These are phyloP conservation scores for Daldinia bambusicola DNA, from an alignment of 495 filamentous ascomycete species.

Conservation along the genomic window DNA sequence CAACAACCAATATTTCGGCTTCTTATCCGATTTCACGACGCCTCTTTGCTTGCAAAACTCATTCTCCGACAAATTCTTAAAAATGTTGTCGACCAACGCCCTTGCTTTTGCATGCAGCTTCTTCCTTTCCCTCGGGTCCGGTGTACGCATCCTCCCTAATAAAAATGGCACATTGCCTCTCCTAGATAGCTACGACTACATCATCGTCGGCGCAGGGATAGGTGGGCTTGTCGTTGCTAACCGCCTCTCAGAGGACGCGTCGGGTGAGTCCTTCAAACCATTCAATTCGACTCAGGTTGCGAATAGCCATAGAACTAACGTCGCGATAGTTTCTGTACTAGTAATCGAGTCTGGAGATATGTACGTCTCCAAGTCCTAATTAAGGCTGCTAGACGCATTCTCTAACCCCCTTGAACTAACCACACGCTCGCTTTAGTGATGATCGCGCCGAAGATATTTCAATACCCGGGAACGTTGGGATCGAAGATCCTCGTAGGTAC, in stretches of 20 bases:
- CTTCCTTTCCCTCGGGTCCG: constrained; percentile 20
- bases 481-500: constrained; percentile 43
- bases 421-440: constrained; percentile 30
- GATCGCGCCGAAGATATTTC: constrained; percentile 47
- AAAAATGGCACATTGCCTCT: constrained; percentile 30
- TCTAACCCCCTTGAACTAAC: constrained; percentile 19
- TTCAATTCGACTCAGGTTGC: not conserved
- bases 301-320: constrained; percentile 4
- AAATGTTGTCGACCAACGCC: constrained; percentile 6
- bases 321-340: constrained; percentile 51
- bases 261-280: constrained; percentile 29
- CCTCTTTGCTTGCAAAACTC: not conserved
- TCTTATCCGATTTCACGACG: not conserved
- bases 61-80: not conserved
- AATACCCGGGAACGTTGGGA: constrained; percentile 48
- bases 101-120: constrained; percentile 19
- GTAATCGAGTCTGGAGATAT: constrained; percentile 57
- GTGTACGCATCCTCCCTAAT: constrained; percentile 24
- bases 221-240: constrained; percentile 64
- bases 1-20: not conserved
- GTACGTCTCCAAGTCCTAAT: constrained; percentile 36
- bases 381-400: not conserved
- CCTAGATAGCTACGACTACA: constrained; percentile 57
- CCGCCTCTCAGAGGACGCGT: constrained; percentile 60
- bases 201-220: constrained; percentile 65